These are phyloP conservation scores for Erodium trifolium DNA, from an alignment of 441 rosid species.

Conservation along the genomic window DNA sequence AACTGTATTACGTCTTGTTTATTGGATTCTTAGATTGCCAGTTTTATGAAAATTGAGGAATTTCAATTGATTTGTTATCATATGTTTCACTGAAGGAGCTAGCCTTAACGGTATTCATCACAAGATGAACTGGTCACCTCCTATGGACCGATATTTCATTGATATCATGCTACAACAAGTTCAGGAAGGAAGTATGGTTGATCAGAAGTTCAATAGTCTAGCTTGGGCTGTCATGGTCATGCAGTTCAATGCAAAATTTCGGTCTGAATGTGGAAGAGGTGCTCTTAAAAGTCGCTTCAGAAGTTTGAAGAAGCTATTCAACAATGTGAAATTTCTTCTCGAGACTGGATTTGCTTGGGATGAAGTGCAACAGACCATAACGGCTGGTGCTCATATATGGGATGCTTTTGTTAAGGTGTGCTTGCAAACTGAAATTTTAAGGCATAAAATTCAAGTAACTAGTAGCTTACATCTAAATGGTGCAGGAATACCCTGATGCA, in stretches of 20 bases:
- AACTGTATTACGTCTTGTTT: background rate
- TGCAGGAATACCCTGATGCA: conserved; percentile 45
- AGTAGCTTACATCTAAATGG: conserved; percentile 16
- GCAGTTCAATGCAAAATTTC: conserved; percentile 57
- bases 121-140: conserved; percentile 65
- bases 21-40: background rate
- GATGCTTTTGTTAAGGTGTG: conserved; percentile 66
- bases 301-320: conserved; percentile 55
- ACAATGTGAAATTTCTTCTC: conserved; percentile 41
- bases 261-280: conserved; percentile 62
- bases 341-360: conserved; percentile 77
- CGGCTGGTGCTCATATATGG: conserved; percentile 60
- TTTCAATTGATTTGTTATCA: background rate
- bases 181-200: conserved; percentile 54
- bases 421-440: conserved; percentile 12
- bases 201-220: conserved; percentile 52
- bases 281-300: conserved; percentile 61
- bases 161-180: conserved; percentile 76
- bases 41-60: background rate
- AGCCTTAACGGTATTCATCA: conserved; percentile 18
- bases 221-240: conserved; percentile 77
- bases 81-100: conserved; percentile 27
- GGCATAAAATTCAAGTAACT: conserved; percentile 10
- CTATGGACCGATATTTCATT: conserved; percentile 68
- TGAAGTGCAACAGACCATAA: conserved; percentile 39